Evolutionary conservation across 768 basidiomycete species (phyloP).

Genomic region (Phlegmacium glaucopus): DNA sequence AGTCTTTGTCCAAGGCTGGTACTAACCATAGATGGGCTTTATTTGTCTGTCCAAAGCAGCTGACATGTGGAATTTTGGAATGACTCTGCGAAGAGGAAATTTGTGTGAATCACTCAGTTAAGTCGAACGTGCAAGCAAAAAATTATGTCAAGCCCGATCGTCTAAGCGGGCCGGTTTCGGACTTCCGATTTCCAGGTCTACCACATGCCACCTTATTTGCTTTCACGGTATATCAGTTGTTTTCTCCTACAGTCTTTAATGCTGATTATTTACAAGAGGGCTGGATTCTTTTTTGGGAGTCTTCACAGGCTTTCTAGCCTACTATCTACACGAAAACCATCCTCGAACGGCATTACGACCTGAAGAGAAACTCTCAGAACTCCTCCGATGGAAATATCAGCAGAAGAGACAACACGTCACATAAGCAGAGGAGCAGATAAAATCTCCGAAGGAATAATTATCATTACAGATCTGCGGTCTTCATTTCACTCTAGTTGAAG

Average conservation of each 20-base stretch:
- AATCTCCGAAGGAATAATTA: too few species aligned
- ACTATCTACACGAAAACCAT: slow-evolving; percentile 76
- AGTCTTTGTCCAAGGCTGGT: slow-evolving; percentile 3
- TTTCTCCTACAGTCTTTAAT: slow-evolving; percentile 1
- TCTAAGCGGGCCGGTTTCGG: slow-evolving; percentile 5
- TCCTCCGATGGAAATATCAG: slow-evolving; percentile 64
- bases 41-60: slow-evolving; percentile 79
- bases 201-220: slow-evolving; percentile 40
- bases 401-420: slow-evolving; percentile 23
- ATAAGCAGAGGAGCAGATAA: background rate
- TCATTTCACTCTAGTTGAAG: slow-evolving; percentile 16
- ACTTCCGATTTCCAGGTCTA: slow-evolving; percentile 11
- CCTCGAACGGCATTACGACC: slow-evolving; percentile 64
- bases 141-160: background rate
- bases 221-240: slow-evolving; percentile 43
- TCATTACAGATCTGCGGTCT: background rate
- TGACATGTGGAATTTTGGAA: slow-evolving; percentile 26
- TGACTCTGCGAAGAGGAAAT: background rate
- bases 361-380: slow-evolving; percentile 50
- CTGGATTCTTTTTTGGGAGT: slow-evolving; percentile 74
- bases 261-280: slow-evolving; percentile 35
- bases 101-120: too few species aligned
- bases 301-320: slow-evolving; percentile 76
- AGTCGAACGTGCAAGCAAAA: background rate
- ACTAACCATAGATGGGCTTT: slow-evolving; percentile 78